Base-by-base conservation (phyloP, 495 filamentous ascomycete genomes). In the Daldinia grandis region DNA sequence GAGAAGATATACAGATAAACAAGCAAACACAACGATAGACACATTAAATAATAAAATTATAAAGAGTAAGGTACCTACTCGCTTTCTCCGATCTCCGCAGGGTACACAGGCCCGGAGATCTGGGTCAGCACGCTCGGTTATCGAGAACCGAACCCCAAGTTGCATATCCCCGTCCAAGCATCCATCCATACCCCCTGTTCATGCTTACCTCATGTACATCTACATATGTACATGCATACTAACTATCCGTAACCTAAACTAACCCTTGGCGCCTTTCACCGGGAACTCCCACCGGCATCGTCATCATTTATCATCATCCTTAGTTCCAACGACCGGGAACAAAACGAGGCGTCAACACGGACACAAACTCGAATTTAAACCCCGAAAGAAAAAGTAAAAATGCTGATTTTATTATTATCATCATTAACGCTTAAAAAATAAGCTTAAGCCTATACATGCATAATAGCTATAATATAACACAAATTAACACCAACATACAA, bases 61-160 rank as follows among this genome's bases (percentile, higher is more conserved):
- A 31, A 35, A 35, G 1, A 10, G 6, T 1, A n/a, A 35, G 15
- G 37, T n/a, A 30, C 15, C 27, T n/a, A 30, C 15, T 33, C 27
- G 4, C 69, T 67, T 63, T 28, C 44, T 51, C 60, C 64, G 69
- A 68, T 72, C 64, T 68, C 64, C 64, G 33, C 60, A 60, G 19
- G 50, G 27, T 51, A 64, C 55, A 51, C 28, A 28, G 68, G 62
- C 75, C 75, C 75, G 61, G 59, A 75, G 75, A 77, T 77, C 75
- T 77, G 75, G 75, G 69, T 74, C 68, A 71, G 61, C 64, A 59
- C 58, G 19, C 56, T 74, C 75, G 75, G 75, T 67, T 77, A 77
- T 77, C 75, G 70, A 74, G 25, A 68, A 49, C 56, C 17, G 51
- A 55, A 17, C 40, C 40, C 5, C 6, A 54, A 54, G 47, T 35